These are phyloP conservation scores for Rossbeevera mucosa DNA, from an alignment of 768 basidiomycete genomes.

Conservation along the genomic window DNA sequence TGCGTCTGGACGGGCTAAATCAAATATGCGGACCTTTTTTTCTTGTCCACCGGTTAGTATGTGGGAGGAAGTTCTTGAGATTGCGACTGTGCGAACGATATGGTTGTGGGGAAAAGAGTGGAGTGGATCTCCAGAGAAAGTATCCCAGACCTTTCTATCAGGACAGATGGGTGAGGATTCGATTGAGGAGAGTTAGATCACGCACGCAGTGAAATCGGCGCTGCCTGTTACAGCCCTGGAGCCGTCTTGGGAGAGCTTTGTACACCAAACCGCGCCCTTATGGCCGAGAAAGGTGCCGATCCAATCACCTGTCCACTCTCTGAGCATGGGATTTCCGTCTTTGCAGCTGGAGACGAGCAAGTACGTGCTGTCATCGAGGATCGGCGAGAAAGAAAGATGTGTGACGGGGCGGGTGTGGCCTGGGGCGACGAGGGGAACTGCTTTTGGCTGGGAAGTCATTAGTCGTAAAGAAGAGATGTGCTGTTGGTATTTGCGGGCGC, in stretches of 20 bases:
- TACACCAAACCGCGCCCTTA: constrained; percentile 96
- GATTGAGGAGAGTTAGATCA: constrained; percentile 5
- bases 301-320: constrained; percentile 99
- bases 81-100: constrained; percentile 92
- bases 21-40: constrained; percentile 95
- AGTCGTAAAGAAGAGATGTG: constrained; percentile 30
- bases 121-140: constrained; percentile 78
- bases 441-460: constrained; percentile 63
- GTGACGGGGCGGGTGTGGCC: constrained; percentile 87
- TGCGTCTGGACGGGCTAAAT: constrained; percentile 80
- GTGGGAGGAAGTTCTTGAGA: constrained; percentile 65
- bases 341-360: constrained; percentile 96
- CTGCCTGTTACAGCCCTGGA: constrained; percentile 87
- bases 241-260: constrained; percentile 83
- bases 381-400: constrained; percentile 87
- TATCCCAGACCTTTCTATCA: constrained; percentile 91
- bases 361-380: constrained; percentile 81
- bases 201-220: constrained; percentile 97
- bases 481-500: constrained; percentile 34
- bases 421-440: constrained; percentile 77
- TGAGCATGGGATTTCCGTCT: constrained; percentile 96
- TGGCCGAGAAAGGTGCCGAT: constrained; percentile 88
- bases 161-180: constrained; percentile 3
- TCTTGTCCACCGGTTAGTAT: constrained; percentile 93
- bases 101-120: constrained; percentile 99